Evolutionary conservation across 2,329 filamentous ascomycete genomes (phyloP).

Genomic region (Fusarium euwallaceae): DNA sequence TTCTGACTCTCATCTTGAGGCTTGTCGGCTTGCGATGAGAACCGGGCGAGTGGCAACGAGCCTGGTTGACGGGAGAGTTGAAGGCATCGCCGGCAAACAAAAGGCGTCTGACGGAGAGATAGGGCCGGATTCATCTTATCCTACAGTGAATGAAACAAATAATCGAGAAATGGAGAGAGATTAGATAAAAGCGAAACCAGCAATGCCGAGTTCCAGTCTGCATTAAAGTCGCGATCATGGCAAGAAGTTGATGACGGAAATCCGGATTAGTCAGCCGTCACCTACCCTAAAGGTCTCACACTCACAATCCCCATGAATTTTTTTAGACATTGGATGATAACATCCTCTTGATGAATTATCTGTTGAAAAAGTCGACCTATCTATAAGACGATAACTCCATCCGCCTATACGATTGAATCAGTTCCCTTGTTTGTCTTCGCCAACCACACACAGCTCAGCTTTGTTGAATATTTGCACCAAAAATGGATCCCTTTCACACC

Average conservation of each 20-base stretch:
- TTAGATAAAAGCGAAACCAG: background rate
- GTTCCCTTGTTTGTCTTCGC: background rate
- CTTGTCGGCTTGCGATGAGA: conserved; percentile 34
- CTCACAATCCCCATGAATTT: background rate
- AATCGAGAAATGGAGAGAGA: background rate
- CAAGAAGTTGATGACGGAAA: conserved; percentile 17
- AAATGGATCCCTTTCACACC: conserved; percentile 6
- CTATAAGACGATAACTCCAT: conserved; percentile 9
- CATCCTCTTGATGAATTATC: conserved; percentile 4
- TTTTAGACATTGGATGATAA: background rate
- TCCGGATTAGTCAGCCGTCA: conserved; percentile 34
- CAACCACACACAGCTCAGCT: conserved; percentile 9
- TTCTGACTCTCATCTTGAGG: conserved; percentile 13
- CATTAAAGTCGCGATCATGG: conserved; percentile 22
- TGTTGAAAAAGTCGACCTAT: conserved; percentile 8
- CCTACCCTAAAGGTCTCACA: background rate
- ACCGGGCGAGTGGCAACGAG: conserved; percentile 18
- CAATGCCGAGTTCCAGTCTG: background rate
- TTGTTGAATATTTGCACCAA: conserved; percentile 34
- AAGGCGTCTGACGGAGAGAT: conserved; percentile 2
- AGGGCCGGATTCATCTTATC: conserved; percentile 8
- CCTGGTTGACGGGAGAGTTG: conserved; percentile 17
- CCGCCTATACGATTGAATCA: conserved; percentile 15
- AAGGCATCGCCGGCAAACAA: conserved; percentile 40
- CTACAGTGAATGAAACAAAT: no score